Evolutionary conservation across 257 asterid genomes (phyloP), one percentile per base, ranked within the genome.

Genomic region (Paraleonurus japonicus): DNA sequence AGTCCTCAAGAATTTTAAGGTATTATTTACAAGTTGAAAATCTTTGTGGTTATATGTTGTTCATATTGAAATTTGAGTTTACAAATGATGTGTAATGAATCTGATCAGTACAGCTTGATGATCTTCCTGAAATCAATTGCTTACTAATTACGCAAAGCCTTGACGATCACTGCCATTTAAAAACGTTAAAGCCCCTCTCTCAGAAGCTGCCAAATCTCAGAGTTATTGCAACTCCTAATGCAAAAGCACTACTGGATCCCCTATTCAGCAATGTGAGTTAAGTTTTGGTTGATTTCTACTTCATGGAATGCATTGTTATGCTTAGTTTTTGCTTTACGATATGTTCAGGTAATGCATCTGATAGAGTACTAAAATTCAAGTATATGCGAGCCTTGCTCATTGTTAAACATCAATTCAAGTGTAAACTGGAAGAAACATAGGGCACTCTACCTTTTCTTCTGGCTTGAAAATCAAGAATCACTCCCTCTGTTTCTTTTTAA

Each of bases 81-180:
- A 23, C 45, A 23, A 71, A 4, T 83, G 41, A 75, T 78, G 48
- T 77, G 68, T 65, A 65, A 66, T n/a, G n/a, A n/a, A n/a, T 58
- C 26, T 33, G 16, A 75, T 65, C 79, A 70, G 73, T 80, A 88
- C 92, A 94, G 97, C 89, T 94, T 65, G 91, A 88, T 69, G 92
- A 91, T 81, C 92, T 89, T 81, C 93, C 97, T 69, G 85, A 84
- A 75, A 80, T 94, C 12, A 76, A 94, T 73, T 89, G 90, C 83
- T 73, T 94, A 69, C 77, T 94, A n/a, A 94, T 94, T 19, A 94
- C 97, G 23, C 99, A 91, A 88, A 89, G 97, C 82, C 96, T 94
- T 58, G 99, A 94, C 37, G 99, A 94, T 71, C 97, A 94, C 75
- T 94, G 97, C 75, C 99, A 94, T 83, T 76, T 94, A 78, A 91